Conservation (phyloP, 306 rosid genomes). For the Glycyrrhiza uralensis region DNA sequence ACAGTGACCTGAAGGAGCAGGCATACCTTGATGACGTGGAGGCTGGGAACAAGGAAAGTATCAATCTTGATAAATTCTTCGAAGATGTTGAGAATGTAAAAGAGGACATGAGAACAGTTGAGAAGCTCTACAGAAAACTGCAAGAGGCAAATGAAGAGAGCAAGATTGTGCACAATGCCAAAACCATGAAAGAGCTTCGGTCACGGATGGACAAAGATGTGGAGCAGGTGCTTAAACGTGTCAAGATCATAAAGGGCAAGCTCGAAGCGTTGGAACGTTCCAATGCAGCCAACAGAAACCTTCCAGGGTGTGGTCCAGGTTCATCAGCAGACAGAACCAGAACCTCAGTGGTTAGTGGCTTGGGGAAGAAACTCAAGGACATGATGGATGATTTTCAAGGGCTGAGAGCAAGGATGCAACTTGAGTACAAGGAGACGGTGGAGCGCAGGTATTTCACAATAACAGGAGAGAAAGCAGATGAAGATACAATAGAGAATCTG, state of each 20-base stretch:
- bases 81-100: slow-evolving; percentile 81
- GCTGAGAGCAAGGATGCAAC: slow-evolving; percentile 53
- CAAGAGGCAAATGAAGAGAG: slow-evolving; percentile 72
- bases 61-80: slow-evolving; percentile 76
- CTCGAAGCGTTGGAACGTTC: slow-evolving; percentile 71
- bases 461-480: slow-evolving; percentile 75
- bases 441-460: slow-evolving; percentile 81
- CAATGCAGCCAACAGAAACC: slow-evolving; percentile 51
- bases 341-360: slow-evolving; percentile 76
- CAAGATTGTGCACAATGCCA: slow-evolving; percentile 69
- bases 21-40: slow-evolving; percentile 57
- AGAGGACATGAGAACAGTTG: slow-evolving; percentile 66
- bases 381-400: slow-evolving; percentile 79
- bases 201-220: slow-evolving; percentile 71
- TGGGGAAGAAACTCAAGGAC: slow-evolving; percentile 80
- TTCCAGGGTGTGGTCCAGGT: slow-evolving; percentile 80
- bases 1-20: slow-evolving; percentile 63
- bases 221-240: slow-evolving; percentile 55
- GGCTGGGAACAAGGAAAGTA: slow-evolving; percentile 45
- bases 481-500: slow-evolving; percentile 74
- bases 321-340: slow-evolving; percentile 85
- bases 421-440: slow-evolving; percentile 78
- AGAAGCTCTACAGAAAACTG: slow-evolving; percentile 53
- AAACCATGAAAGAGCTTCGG: slow-evolving; percentile 63
- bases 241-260: slow-evolving; percentile 60